Evolutionary conservation across 371 early-diverging fungal species (phyloP), one percentile per base, ranked within the genome.

Genomic region (Saksenaea oblongispora): DNA sequence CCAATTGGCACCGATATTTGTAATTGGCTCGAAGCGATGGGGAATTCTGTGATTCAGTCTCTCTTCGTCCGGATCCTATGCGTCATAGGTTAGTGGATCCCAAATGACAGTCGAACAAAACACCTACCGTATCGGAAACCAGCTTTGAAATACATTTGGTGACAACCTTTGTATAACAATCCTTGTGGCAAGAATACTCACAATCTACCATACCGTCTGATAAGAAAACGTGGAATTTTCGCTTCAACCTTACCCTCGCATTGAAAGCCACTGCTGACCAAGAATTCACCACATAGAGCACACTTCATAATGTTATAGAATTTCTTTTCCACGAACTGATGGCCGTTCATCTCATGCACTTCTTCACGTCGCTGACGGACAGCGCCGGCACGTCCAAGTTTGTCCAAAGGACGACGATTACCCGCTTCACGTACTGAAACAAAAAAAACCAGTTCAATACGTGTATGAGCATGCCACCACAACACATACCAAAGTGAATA

Each of bases 221-320:
- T 41, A 5, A 56, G 34, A n/a, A 8, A 31, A 18, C 11, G n/a
- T n/a, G n/a, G n/a, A 35, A 26, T 10, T 5, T 4, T 42, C 17
- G 18, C 11, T 10, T 42, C 22, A 28, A 35, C 54, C 59, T 54
- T 79, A 92, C 92, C 85, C 84, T 97, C 93, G 77, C 98, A 98
- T 67, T 95, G 95, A 74, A 89, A 92, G 4, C 95, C 95, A 27
- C 87, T 84, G 63, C 89, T 92, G 39, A 95, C 91, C 59, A 97
- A 83, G 64, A 95, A 94, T 71, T 97, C 97, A 34, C 85, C 82
- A 76, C 99, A 98, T 2, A 94, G 77, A 9, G 98, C 95, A 76
- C 99, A 98, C 66, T 92, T 93, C 92, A 97, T 92, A 69, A 96
- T 92, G 62, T 93, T 91, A 74, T 96, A 97, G 63, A 93, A 94